phyloP scores from a whole-genome alignment of 768 basidiomycete species.

The Agaricus subrufescens region DNA sequence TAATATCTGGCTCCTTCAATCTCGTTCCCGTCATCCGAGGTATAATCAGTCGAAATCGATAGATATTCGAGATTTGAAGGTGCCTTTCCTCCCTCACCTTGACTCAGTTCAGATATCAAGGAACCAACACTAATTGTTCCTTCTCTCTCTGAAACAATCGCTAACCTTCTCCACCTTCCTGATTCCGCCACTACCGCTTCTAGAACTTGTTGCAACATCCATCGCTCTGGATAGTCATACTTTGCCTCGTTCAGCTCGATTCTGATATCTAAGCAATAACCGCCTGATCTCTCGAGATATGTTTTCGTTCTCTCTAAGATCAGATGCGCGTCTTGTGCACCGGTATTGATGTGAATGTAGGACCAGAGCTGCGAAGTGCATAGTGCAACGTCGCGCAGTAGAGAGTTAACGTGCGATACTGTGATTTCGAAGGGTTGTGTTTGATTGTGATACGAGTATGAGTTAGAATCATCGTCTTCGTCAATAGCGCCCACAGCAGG shows the following conservation, averaged over 20 bases:
- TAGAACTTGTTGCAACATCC: slow-evolving; percentile 19
- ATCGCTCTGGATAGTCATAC: slow-evolving; percentile 1
- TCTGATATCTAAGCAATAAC: slow-evolving; percentile 26
- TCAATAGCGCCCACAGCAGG: background rate
- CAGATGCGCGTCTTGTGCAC: slow-evolving; percentile 8
- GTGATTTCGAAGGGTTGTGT: slow-evolving; percentile 29
- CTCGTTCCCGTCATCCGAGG: slow-evolving; percentile 1
- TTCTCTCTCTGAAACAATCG: slow-evolving; percentile 9
- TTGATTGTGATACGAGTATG: background rate
- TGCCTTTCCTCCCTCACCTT: background rate
- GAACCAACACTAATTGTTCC: background rate
- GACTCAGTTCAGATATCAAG: background rate
- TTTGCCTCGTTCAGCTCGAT: slow-evolving; percentile 19
- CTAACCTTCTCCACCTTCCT: slow-evolving; percentile 31
- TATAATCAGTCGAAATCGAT: slow-evolving; percentile 30
- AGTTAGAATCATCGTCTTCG: background rate
- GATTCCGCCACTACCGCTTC: slow-evolving; percentile 26
- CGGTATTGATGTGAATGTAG: slow-evolving; percentile 21
- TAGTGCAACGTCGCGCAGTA: slow-evolving; percentile 35
- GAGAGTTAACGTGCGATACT: slow-evolving; percentile 33
- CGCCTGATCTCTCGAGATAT: slow-evolving; percentile 30
- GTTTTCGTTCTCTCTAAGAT: slow-evolving; percentile 18
- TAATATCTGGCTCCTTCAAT: background rate
- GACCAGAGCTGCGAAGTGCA: slow-evolving; percentile 36
- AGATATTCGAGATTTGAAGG: slow-evolving; percentile 33